A percentile compares a stretch with the other conserved stretches of the same genome.
These are phyloP conservation scores for Lentinula aciculospora DNA, from an alignment of 768 basidiomycete species.

Conservation along the genomic window DNA sequence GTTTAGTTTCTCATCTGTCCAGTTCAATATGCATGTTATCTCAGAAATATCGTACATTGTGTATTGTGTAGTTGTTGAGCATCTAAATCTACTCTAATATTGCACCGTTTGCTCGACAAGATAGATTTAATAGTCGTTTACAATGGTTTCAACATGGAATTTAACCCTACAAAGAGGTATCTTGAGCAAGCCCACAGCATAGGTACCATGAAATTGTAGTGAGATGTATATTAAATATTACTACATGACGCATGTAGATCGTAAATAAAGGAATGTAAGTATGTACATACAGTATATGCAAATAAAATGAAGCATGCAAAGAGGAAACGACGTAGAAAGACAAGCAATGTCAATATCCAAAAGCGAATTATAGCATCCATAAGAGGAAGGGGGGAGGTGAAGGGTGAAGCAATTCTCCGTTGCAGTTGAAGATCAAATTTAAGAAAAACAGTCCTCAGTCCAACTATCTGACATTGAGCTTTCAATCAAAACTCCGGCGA, in stretches of 20 bases:
- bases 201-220: not conserved
- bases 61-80: not conserved
- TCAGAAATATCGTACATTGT: not conserved
- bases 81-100: not conserved
- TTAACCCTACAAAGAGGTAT: too few relatives aligned
- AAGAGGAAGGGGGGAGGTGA: not conserved
- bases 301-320: not conserved
- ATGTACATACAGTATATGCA: not conserved
- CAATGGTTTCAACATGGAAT: too few relatives aligned
- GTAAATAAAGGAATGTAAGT: not conserved
- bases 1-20: not conserved
- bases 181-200: too few relatives aligned
- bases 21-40: not conserved
- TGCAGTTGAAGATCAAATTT: not conserved
- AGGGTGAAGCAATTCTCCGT: not conserved
- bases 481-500: slow-evolving; percentile 29
- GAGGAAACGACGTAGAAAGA: not conserved
- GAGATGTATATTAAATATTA: not conserved
- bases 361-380: not conserved
- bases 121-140: too few relatives aligned
- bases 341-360: not conserved
- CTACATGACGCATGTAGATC: not conserved
- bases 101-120: too few relatives aligned
- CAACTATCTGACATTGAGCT: not conserved
- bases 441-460: not conserved